A percentile compares a stretch with the other conserved stretches of the same genome.
These are phyloP conservation scores for Ramaria rubella DNA, from an alignment of 768 basidiomycete species.

Conservation along the genomic window DNA sequence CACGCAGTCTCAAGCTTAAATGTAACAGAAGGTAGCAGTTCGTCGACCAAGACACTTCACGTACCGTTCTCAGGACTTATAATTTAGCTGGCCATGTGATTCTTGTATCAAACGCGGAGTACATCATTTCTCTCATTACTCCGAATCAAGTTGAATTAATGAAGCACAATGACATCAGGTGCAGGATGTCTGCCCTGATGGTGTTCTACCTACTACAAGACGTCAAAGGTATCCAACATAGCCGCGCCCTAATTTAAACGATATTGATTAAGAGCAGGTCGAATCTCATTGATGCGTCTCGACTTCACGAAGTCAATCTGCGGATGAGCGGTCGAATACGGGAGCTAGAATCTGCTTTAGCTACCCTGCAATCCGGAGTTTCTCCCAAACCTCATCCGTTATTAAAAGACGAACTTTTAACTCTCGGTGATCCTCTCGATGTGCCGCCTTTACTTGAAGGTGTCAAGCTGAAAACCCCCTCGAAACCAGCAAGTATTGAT, in stretches of 20 bases:
- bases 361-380: conserved; percentile 19
- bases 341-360: conserved; percentile 40
- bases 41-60: background rate
- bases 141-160: too few species aligned
- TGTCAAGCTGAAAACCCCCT: too few species aligned
- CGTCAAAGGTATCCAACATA: background rate
- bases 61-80: conserved; percentile 12
- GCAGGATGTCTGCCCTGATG: background rate
- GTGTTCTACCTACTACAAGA: background rate
- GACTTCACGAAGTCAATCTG: conserved; percentile 36
- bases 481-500: background rate
- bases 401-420: conserved; percentile 9
- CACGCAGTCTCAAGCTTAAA: conserved; percentile 45
- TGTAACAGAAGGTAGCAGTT: conserved; percentile 36
- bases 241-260: background rate
- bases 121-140: too few species aligned
- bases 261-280: background rate
- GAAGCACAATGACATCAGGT: background rate
- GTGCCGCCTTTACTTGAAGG: background rate
- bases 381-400: conserved; percentile 18
- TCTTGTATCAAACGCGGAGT: conserved; percentile 46
- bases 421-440: background rate
- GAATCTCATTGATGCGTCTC: background rate
- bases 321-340: conserved; percentile 34
- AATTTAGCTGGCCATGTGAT: conserved; percentile 35